Percentiles rank a stretch among this genome's conserved stretches.
Conservation (phyloP, 2,329 filamentous ascomycete species). For the Capronia americana region DNA sequence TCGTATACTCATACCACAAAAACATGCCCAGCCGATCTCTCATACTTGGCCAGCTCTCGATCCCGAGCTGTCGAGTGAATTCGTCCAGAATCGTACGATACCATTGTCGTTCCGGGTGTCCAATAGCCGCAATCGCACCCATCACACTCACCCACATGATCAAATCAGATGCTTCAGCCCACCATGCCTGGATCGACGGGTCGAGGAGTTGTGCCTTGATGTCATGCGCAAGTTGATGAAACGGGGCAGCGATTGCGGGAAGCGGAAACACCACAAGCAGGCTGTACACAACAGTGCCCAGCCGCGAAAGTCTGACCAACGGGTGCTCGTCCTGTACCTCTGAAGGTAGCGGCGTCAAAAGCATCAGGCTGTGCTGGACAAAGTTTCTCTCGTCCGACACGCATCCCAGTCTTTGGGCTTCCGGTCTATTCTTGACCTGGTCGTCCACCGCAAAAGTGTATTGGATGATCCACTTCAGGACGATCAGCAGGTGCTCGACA, state of each 20-base stretch:
- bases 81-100: constrained; percentile 43
- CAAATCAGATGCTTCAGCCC: constrained; percentile 41
- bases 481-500: constrained; percentile 42
- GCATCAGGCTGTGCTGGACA: constrained; percentile 47
- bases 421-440: constrained; percentile 33
- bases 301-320: constrained; percentile 47
- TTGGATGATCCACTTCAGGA: constrained; percentile 43
- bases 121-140: constrained; percentile 48
- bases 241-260: constrained; percentile 47
- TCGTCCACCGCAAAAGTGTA: constrained; percentile 44
- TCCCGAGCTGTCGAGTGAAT: constrained; percentile 32
- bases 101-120: constrained; percentile 44
- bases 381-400: constrained; percentile 50
- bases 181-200: constrained; percentile 38
- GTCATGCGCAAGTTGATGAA: constrained; percentile 42
- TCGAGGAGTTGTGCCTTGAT: constrained; percentile 41
- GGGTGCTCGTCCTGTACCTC: constrained; percentile 36
- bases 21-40: constrained; percentile 35
- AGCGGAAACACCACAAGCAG: constrained; percentile 50
- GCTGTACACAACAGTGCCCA: constrained; percentile 47
- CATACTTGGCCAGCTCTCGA: constrained; percentile 36
- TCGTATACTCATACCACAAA: constrained; percentile 39
- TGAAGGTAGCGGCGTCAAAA: constrained; percentile 42
- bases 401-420: constrained; percentile 38
- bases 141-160: constrained; percentile 49